A percentile compares a stretch with the other conserved stretches of the same genome.
Conservation (phyloP, 345 rosid genomes). For the Sonneratia alba region DNA sequence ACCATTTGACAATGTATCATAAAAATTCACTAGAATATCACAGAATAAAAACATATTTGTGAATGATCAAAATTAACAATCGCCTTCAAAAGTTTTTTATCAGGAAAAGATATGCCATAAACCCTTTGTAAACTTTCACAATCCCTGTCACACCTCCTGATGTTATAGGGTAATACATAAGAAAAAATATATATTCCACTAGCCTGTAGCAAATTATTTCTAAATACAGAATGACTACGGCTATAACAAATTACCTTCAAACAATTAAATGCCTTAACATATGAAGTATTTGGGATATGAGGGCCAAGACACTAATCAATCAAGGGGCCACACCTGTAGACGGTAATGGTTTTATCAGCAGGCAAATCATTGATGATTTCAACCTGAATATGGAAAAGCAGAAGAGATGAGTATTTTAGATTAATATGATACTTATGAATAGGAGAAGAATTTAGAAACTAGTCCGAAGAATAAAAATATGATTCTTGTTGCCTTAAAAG, state of each 20-base stretch:
- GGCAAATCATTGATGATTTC: constrained; percentile 86
- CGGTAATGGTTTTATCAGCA: constrained; percentile 83
- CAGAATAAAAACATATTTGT: not conserved
- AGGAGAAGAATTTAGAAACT: not conserved
- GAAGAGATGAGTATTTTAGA: not conserved
- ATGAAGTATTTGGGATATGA: constrained; percentile 96
- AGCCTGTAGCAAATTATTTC: not conserved
- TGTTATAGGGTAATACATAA: constrained; percentile 12
- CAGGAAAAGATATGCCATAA: constrained; percentile 96
- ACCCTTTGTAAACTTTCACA: constrained; percentile 97
- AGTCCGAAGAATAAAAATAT: not conserved
- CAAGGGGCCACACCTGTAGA: constrained; percentile 93
- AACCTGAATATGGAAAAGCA: constrained; percentile 38
- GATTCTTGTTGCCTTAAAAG: constrained; percentile 54
- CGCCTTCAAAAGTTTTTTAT: constrained; percentile 78
- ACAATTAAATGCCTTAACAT: constrained; percentile 86
- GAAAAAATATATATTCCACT: constrained; percentile 1
- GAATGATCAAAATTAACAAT: not conserved
- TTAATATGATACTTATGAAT: not conserved
- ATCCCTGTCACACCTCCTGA: constrained; percentile 80
- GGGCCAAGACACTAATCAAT: constrained; percentile 98
- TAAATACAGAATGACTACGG: not conserved
- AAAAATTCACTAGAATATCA: not conserved
- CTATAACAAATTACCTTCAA: constrained; percentile 50
- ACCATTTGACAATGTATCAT: not conserved